Conservation (phyloP, 192 early-diverging fungal species). For the Spizellomyces punctatus region DNA sequence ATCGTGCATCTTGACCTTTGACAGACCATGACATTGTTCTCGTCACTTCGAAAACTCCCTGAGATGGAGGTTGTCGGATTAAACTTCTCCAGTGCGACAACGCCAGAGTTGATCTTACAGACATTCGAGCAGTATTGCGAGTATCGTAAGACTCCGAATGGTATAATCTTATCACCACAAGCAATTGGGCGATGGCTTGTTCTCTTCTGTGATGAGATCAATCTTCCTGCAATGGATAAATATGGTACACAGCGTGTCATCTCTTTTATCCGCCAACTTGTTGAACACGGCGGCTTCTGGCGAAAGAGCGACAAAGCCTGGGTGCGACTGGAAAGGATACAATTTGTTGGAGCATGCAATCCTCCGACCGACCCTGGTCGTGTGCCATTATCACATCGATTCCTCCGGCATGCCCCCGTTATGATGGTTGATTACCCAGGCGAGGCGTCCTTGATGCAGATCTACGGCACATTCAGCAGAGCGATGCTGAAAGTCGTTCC, state of each 20-base stretch:
- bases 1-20: constrained; percentile 15
- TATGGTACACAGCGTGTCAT: constrained; percentile 99
- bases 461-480: constrained; percentile 91
- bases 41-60: constrained; percentile 88
- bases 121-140: constrained; percentile 99
- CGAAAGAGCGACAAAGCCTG: constrained; percentile 86
- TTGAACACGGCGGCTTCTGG: constrained; percentile 98
- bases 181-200: constrained; percentile 92
- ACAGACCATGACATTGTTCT: constrained; percentile 95
- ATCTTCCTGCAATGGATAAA: constrained; percentile 92
- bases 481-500: constrained; percentile 95
- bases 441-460: constrained; percentile 85
- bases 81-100: constrained; percentile 98
- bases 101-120: constrained; percentile 90
- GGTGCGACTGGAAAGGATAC: constrained; percentile 95
- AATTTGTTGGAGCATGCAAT: constrained; percentile 99
- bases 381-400: constrained; percentile 92
- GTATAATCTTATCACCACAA: constrained; percentile 82
- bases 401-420: constrained; percentile 94
- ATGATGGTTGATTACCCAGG: constrained; percentile 99
- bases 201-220: constrained; percentile 99
- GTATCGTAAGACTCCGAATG: constrained; percentile 92
- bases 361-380: constrained; percentile 99
- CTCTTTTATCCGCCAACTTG: constrained; percentile 91
- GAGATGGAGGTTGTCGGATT: constrained; percentile 97